Conservation (phyloP, 768 basidiomycete species). For the Boletus subparvulus region DNA sequence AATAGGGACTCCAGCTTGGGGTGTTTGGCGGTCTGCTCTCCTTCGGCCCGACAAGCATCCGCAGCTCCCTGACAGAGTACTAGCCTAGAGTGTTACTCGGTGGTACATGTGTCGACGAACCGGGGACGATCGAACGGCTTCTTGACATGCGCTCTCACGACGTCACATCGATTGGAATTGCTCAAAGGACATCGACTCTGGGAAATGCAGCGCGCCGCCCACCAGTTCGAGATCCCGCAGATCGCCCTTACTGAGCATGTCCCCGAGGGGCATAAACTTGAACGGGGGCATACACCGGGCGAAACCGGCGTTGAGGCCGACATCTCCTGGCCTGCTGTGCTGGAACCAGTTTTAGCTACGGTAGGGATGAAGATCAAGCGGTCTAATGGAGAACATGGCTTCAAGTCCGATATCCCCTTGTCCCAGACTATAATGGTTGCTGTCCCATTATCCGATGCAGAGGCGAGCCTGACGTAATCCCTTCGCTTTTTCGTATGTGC, state of each 20-base stretch:
- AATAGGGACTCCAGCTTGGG: no score
- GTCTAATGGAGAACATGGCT: no score
- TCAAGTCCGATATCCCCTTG: no score
- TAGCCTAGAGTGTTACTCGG: slow-evolving; percentile 17
- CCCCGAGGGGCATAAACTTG: slow-evolving; percentile 47
- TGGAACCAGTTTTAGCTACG: no score
- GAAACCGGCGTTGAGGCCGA: no score
- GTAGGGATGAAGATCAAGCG: no score
- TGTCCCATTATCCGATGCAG: no score
- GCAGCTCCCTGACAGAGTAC: slow-evolving; percentile 19
- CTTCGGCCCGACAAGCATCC: slow-evolving; percentile 21
- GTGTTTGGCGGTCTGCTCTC: neutral
- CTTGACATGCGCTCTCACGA: no score
- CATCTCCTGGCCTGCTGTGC: slow-evolving; percentile 37
- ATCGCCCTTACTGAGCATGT: neutral
- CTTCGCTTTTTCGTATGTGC: no score
- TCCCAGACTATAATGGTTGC: no score
- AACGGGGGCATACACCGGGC: slow-evolving; percentile 41
- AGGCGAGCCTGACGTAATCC: no score
- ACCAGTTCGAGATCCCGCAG: slow-evolving; percentile 33
- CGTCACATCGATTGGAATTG: no score
- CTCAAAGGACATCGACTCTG: slow-evolving; percentile 39
- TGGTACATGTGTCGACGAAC: slow-evolving; percentile 40
- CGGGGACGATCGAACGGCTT: slow-evolving; percentile 46
- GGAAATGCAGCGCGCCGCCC: slow-evolving; percentile 39